Conservation (phyloP, 257 asterid genomes). For the Nicotiana obtusifolia region DNA sequence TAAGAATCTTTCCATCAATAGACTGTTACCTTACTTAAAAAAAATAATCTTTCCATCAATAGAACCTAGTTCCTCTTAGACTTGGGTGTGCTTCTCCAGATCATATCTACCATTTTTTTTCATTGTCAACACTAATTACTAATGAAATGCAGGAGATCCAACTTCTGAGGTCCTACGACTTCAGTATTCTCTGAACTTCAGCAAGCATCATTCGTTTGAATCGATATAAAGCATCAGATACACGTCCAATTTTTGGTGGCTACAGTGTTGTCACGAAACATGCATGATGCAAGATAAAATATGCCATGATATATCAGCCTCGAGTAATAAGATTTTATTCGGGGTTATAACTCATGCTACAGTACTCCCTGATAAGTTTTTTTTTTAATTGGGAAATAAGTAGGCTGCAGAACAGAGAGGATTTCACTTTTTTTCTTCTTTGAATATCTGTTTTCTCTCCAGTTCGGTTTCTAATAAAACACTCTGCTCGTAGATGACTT, state of each 20-base stretch:
- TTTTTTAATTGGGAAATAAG: too few species aligned
- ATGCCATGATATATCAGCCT: slow-evolving; percentile 46
- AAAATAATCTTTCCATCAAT: neutral
- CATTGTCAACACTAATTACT: neutral
- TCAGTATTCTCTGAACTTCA: neutral
- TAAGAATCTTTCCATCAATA: neutral
- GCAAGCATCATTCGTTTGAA: neutral
- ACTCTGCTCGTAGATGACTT: slow-evolving; percentile 65
- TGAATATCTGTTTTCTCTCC: slow-evolving; percentile 29
- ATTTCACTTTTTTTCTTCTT: slow-evolving; percentile 29
- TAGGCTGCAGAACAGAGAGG: neutral
- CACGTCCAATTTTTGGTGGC: slow-evolving; percentile 36
- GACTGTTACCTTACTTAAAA: too few species aligned
- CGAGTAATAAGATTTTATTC: slow-evolving; percentile 43
- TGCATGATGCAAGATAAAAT: slow-evolving; percentile 42
- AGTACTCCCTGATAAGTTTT: slow-evolving; percentile 13
- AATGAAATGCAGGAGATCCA: neutral
- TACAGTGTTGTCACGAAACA: slow-evolving; percentile 29
- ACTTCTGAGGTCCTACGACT: neutral
- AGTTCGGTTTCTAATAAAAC: slow-evolving; percentile 37
- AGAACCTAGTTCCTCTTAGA: neutral
- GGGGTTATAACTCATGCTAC: slow-evolving; percentile 62
- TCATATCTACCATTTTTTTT: neutral
- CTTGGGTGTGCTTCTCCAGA: neutral
- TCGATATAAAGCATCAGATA: slow-evolving; percentile 27